These are phyloP conservation scores for Alternaria conjuncta DNA, from an alignment of 2,329 filamentous ascomycete species.

Conservation along the genomic window DNA sequence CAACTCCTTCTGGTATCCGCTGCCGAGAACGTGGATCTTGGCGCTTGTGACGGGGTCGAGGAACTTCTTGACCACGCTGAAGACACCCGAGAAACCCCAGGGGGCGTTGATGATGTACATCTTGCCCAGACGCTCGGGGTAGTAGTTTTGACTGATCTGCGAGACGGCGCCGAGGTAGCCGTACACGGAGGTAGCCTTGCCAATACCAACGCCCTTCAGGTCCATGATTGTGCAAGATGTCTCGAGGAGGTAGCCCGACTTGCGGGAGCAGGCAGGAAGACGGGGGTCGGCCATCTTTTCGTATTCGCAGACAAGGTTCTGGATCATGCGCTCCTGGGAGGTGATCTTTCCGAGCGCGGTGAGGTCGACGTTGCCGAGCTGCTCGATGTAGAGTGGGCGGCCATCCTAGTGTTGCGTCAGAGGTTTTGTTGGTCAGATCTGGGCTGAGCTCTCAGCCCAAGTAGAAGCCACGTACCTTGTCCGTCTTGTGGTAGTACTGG, in stretches of 20 bases:
- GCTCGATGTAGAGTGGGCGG: conserved; percentile 95
- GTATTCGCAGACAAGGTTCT: conserved; percentile 97
- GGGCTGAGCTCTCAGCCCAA: not conserved
- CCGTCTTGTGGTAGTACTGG: conserved; percentile 98
- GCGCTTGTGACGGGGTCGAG: conserved; percentile 94
- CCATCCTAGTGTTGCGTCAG: conserved; percentile 71
- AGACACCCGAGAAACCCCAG: conserved; percentile 90
- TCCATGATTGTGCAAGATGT: conserved; percentile 99
- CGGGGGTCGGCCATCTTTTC: conserved; percentile 94
- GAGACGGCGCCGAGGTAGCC: conserved; percentile 85
- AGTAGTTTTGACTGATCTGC: conserved; percentile 96
- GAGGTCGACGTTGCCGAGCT: conserved; percentile 91
- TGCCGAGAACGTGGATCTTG: conserved; percentile 92
- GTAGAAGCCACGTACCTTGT: conserved; percentile 63
- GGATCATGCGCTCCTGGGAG: conserved; percentile 88
- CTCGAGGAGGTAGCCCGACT: conserved; percentile 86
- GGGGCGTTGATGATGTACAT: conserved; percentile 98
- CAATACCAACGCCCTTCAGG: conserved; percentile 88
- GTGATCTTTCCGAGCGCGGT: conserved; percentile 92
- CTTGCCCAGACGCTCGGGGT: conserved; percentile 94
- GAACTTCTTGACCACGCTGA: conserved; percentile 88
- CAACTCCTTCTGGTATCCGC: conserved; percentile 81
- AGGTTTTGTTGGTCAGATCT: not conserved
- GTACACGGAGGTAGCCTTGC: conserved; percentile 83
- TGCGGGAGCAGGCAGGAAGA: conserved; percentile 93